A percentile compares a stretch with the other conserved stretches of the same genome.
Conservation (phyloP, 257 asterid genomes). For the Nicotiana otophora region DNA sequence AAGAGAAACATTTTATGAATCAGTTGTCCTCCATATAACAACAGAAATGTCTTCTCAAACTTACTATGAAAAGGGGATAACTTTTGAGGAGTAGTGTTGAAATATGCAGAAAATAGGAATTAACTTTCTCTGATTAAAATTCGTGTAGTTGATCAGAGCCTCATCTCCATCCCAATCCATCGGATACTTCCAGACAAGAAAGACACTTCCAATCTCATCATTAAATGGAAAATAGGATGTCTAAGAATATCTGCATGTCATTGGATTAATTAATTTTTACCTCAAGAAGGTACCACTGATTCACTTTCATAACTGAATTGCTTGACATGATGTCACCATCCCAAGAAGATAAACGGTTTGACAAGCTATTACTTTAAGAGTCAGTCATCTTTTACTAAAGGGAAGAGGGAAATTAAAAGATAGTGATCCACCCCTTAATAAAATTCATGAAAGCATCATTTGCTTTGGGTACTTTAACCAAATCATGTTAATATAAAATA, state of each 20-base stretch:
- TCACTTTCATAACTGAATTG: background rate
- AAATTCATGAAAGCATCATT: background rate
- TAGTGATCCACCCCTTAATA: too few relatives aligned
- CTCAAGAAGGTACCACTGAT: background rate
- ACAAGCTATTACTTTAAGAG: background rate
- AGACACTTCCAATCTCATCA: background rate
- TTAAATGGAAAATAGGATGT: background rate
- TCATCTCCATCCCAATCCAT: background rate
- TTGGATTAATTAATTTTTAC: background rate
- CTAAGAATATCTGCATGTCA: background rate
- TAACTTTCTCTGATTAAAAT: background rate
- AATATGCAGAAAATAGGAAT: background rate
- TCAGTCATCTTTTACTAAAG: too few relatives aligned
- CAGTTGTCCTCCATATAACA: background rate
- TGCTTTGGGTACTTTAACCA: too few relatives aligned
- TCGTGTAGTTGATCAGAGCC: background rate
- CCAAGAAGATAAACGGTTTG: background rate
- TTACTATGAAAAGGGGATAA: background rate
- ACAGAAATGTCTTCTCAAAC: background rate
- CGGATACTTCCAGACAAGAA: background rate
- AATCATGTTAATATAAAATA: background rate
- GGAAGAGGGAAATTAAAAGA: too few relatives aligned
- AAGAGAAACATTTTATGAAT: constrained; percentile 8
- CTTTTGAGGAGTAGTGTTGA: background rate
- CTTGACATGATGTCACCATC: background rate